Conservation (phyloP, 805 yeast genomes). For the Saccharomycopsis javanensis region DNA sequence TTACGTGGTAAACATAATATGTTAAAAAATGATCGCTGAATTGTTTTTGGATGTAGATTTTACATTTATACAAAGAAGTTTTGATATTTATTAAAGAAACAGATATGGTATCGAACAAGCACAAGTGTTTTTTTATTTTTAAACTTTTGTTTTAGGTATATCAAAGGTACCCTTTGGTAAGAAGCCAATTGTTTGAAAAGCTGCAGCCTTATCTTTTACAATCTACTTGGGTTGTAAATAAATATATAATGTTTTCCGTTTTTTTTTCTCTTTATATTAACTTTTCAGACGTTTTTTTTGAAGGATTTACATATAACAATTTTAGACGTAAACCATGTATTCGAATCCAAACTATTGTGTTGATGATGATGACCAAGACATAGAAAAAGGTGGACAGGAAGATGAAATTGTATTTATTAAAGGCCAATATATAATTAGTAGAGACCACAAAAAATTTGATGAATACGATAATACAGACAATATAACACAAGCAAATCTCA, state of each 20-base stretch:
- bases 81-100: no score
- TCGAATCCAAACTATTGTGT: background rate
- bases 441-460: conserved; percentile 10
- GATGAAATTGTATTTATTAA: conserved; percentile 15
- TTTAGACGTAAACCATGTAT: background rate
- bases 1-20: background rate
- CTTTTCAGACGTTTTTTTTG: no score
- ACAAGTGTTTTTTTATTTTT: background rate
- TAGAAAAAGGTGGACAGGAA: conserved; percentile 10
- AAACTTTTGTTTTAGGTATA: background rate
- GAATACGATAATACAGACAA: conserved; percentile 11
- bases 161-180: background rate
- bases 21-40: background rate
- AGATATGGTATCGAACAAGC: background rate
- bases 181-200: background rate
- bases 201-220: background rate
- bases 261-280: no score
- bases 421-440: conserved; percentile 15
- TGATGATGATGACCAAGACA: background rate
- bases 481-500: background rate
- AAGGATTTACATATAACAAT: no score
- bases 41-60: background rate
- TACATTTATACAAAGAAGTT: background rate
- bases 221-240: no score
- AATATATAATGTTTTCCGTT: no score